Base-by-base conservation (phyloP, 2,329 filamentous ascomycete genomes). In the Penicillium sumatraense region DNA sequence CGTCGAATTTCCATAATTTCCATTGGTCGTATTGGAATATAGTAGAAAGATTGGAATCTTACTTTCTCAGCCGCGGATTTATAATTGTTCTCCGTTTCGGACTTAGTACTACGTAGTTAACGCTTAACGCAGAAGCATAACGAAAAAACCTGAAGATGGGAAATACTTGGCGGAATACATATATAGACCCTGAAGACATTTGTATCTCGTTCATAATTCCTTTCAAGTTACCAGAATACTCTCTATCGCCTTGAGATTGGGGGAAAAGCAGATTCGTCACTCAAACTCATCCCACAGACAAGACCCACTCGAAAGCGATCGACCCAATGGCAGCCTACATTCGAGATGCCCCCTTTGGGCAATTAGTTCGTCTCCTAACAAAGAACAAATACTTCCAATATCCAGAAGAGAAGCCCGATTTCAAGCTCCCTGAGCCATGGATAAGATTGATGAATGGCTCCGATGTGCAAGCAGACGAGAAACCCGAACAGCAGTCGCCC, bases 291-390 rank as follows among this genome's bases (percentile, higher is more conserved):
- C 46, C 24, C 20, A 4, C 47, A 38, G n/a, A 35, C 4, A 18
- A 35, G 27, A 49, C 31, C 35, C 29, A 21, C 44, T 24, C n/a
- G 11, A 16, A 23, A 27, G 45, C 45, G 16, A 33, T 40, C 41
- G 26, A 41, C 9, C 38, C 36, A 57, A 66, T 67, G 61, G 54
- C 58, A 14, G 52, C 62, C 41, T 53, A 79, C 21, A 49, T 65
- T 49, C 71, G 78, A 36, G 79, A 81, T 52, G 75, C 79, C 24
- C 71, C 77, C 10, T 73, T 81, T 45, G 79, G 79, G 51, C 78
- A 80, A 62, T 20, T 78, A 14, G 56, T 81, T n/a, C 74, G 80
- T 16, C 74, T 72, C 31, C 51, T 78, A 14, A 77, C 78, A 3
- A 59, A 70, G 1, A 77, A 77, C 42, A 74, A 74, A 51, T 65